phyloP scores from a whole-genome alignment of 257 asterid genomes.

The Fraxinus excelsior region DNA sequence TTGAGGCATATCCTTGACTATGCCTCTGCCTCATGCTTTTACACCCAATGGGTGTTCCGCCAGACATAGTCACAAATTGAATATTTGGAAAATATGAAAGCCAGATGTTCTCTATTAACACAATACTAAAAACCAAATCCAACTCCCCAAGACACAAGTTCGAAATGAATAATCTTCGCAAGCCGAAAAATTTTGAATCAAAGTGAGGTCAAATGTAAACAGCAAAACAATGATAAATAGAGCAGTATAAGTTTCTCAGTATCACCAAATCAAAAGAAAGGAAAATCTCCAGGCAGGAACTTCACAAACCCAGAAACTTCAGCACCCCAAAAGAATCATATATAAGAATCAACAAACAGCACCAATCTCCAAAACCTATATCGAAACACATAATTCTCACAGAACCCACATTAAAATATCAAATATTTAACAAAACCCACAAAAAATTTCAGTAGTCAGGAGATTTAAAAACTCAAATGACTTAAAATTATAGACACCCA shows the following conservation, averaged over 20 bases:
- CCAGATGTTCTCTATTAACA: constrained; percentile 5
- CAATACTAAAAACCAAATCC: constrained; percentile 1
- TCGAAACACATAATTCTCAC: constrained; percentile 27
- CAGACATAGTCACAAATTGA: constrained; percentile 44
- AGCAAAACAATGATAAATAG: constrained; percentile 19
- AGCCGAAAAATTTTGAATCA: background rate
- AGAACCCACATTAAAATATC: constrained; percentile 30
- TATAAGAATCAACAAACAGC: constrained; percentile 4
- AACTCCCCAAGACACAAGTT: constrained; percentile 5
- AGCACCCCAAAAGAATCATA: constrained; percentile 17
- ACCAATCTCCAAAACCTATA: constrained; percentile 25
- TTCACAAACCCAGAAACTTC: constrained; percentile 16
- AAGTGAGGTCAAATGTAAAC: background rate
- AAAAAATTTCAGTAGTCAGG: constrained; percentile 4
- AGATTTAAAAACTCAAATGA: background rate
- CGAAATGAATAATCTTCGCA: background rate
- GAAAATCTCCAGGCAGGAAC: background rate
- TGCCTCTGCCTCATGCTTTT: constrained; percentile 60
- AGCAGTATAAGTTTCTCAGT: constrained; percentile 10
- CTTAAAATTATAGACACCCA: constrained; percentile 15
- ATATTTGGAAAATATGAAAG: background rate
- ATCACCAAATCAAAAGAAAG: background rate
- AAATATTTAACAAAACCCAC: constrained; percentile 29
- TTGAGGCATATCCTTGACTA: constrained; percentile 63
- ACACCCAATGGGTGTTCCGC: constrained; percentile 56